A percentile compares a stretch with the other conserved stretches of the same genome.
These are phyloP conservation scores for Phyllosticta citribraziliensis DNA, from an alignment of 2,329 filamentous ascomycete genomes.

Conservation along the genomic window DNA sequence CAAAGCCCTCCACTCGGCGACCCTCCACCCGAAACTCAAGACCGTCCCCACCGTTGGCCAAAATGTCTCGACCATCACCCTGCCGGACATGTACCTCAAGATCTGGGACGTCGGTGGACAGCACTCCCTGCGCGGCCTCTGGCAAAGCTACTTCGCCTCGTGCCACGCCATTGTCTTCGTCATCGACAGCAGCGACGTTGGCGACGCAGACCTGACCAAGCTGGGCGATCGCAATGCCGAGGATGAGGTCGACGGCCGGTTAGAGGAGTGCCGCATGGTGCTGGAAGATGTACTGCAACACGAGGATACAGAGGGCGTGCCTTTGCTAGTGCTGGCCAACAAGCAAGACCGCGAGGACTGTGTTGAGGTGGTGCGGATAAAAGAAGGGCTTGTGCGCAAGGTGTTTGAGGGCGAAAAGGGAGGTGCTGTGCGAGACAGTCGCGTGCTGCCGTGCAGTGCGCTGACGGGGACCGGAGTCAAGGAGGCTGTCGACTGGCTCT, in stretches of 20 bases:
- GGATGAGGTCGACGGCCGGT: slow-evolving; percentile 40
- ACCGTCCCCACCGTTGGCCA: slow-evolving; percentile 96
- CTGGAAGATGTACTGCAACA: slow-evolving; percentile 84
- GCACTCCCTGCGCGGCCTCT: slow-evolving; percentile 75
- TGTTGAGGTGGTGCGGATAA: slow-evolving; percentile 93
- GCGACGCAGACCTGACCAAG: slow-evolving; percentile 62
- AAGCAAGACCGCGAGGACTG: slow-evolving; percentile 98
- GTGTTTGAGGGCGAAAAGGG: slow-evolving; percentile 94
- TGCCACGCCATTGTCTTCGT: slow-evolving; percentile 98
- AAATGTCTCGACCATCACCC: slow-evolving; percentile 83
- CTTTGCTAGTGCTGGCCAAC: slow-evolving; percentile 84
- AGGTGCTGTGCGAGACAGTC: slow-evolving; percentile 73
- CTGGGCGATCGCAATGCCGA: slow-evolving; percentile 22
- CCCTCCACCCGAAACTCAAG: slow-evolving; percentile 60
- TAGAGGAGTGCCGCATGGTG: slow-evolving; percentile 83
- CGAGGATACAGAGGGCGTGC: slow-evolving; percentile 81
- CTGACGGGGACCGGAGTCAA: slow-evolving; percentile 72
- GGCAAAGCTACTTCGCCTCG: slow-evolving; percentile 90
- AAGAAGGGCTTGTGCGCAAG: slow-evolving; percentile 89
- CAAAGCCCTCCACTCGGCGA: slow-evolving; percentile 70
- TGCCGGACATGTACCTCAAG: slow-evolving; percentile 94
- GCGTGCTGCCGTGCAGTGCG: slow-evolving; percentile 87
- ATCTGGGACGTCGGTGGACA: slow-evolving; percentile 98
- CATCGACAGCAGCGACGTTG: slow-evolving; percentile 88
- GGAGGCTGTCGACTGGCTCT: slow-evolving; percentile 95